phyloP scores from a whole-genome alignment of 169 alveolate genomes.

The Plasmodium gaboni region DNA sequence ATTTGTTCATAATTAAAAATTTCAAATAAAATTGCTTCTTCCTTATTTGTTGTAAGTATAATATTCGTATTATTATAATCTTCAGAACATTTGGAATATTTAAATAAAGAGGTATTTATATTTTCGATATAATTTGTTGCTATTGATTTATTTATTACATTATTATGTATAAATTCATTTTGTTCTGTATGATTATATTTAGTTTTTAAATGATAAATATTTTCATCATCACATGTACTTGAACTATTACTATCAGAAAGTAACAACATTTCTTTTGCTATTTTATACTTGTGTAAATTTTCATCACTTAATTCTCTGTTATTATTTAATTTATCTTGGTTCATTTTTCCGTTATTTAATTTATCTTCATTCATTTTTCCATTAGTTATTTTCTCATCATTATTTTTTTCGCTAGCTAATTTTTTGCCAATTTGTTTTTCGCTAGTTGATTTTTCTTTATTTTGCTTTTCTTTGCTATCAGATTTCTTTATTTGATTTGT shows the following conservation, averaged over 20 bases:
- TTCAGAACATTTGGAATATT: background rate
- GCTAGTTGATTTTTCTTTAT: background rate
- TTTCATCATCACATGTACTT: slow-evolving; percentile 13
- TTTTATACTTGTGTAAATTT: slow-evolving; percentile 40
- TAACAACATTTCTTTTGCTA: slow-evolving; percentile 56
- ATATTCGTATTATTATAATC: slow-evolving; percentile 33
- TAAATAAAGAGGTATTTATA: background rate
- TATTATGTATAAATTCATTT: background rate
- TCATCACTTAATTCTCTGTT: slow-evolving; percentile 29
- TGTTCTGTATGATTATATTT: background rate
- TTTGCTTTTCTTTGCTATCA: background rate
- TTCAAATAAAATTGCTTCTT: slow-evolving; percentile 63
- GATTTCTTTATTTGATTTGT: background rate
- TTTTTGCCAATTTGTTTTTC: background rate
- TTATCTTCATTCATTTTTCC: too few relatives aligned
- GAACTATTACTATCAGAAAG: slow-evolving; percentile 21
- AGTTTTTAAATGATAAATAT: slow-evolving; percentile 9
- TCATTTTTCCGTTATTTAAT: too few relatives aligned
- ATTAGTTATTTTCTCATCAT: too few relatives aligned
- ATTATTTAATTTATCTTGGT: too few relatives aligned
- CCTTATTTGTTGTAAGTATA: slow-evolving; percentile 24
- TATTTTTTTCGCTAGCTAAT: background rate
- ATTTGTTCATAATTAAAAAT: slow-evolving; percentile 64
- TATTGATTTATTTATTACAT: background rate
- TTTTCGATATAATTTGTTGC: slow-evolving; percentile 1